A percentile compares a stretch with the other conserved stretches of the same genome.
Conservation (phyloP, 257 asterid species). For the Solanum sitiens region DNA sequence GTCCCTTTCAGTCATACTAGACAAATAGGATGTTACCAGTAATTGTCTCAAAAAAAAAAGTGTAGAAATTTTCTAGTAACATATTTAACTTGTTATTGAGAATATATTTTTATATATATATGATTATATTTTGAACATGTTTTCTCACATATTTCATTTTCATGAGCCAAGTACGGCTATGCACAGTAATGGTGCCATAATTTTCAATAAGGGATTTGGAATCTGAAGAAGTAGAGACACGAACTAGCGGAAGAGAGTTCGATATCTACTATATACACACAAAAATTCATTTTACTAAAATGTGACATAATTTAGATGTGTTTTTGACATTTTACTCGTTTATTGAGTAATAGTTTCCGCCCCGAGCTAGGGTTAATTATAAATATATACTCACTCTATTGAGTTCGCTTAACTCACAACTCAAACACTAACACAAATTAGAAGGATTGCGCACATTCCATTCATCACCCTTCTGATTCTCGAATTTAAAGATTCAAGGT, state of each 20-base stretch:
- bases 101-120: not conserved
- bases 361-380: not conserved
- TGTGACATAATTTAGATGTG: too few species aligned
- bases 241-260: too few species aligned
- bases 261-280: too few species aligned
- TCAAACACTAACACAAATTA: not conserved
- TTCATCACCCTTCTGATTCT: not conserved
- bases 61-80: not conserved
- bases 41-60: not conserved
- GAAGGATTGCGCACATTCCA: not conserved
- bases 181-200: rapidly evolving
- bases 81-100: not conserved
- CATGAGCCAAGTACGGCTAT: not conserved
- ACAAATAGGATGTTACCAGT: not conserved
- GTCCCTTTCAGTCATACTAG: not conserved
- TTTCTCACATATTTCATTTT: not conserved
- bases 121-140: not conserved
- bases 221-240: not conserved
- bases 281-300: not conserved
- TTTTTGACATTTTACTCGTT: too few species aligned
- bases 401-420: not conserved
- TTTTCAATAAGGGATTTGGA: not conserved
- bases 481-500: not conserved
- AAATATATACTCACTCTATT: too few species aligned
- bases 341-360: not conserved